Base-by-base conservation (phyloP, 805 yeast genomes). In the Nematodospora valgi region DNA sequence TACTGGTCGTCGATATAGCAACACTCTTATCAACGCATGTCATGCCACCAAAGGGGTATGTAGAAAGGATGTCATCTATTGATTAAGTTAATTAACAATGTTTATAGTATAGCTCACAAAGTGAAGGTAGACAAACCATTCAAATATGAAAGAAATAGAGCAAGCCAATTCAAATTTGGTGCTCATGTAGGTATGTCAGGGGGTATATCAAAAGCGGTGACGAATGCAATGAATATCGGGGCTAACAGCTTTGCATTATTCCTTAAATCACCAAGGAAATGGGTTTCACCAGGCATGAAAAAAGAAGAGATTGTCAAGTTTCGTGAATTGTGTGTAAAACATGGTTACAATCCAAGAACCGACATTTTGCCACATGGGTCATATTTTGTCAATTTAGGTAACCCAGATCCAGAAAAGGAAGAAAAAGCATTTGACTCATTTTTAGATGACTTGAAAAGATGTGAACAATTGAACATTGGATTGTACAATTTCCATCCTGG, bases 311-410 rank as follows among this genome's bases (percentile, higher is more conserved):
- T 82, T 8, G 57, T 54, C 3, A 74, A 77, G 42, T 93, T 93
- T 62, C 72, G 72, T 42, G 62, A 64, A 5, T 64, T 78, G 14
- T 87, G 96, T 54, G 62, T 70, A 35, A 60, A 75, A 37, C 70
- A 70, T 52, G 76, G 80, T 2, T 89, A 79, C 57, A 74, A 87
- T 54, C 82, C 95, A 3, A 54, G 73, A 37, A 82, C 81, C 2
- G 96, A 89, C 51, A 72, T 87, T 32, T 68, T 93, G 32, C 98
- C 98, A 0, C 98, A 93, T 58, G 98, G 96, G 1, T 87, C 95
- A 16, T 93, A 89, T 56, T 80, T 93, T 49, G 89, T 93, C 54
- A 93, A 93, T 54, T 62, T 93, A 42, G 97, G 95, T 16, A 88
- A 87, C 47, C 96, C 97, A 1, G 96, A 88, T 46, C 57, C 58